phyloP scores from a whole-genome alignment of 2,329 filamentous ascomycete species.

The Boeremia lycopersici region DNA sequence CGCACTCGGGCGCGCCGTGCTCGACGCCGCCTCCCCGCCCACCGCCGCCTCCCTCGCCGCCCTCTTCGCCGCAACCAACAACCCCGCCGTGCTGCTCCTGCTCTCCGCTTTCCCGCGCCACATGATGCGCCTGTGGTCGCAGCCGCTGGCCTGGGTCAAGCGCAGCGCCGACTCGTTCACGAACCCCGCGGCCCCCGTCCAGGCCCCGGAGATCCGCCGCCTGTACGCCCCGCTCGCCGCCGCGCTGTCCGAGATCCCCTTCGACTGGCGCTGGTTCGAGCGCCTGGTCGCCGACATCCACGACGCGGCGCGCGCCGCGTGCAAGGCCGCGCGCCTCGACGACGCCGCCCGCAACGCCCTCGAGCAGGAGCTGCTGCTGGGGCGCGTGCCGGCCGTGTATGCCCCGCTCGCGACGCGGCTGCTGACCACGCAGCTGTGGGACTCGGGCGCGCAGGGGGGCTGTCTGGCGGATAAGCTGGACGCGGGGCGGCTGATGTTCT shows the following conservation, averaged over 20 bases:
- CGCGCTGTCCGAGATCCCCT: conserved; percentile 47
- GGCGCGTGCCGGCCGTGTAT: conserved; percentile 58
- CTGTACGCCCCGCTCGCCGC: conserved; percentile 48
- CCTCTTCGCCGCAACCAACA: conserved; percentile 42
- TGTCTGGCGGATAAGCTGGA: conserved; percentile 67
- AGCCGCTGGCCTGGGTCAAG: conserved; percentile 41
- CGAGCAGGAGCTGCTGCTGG: conserved; percentile 61
- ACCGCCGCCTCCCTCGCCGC: conserved; percentile 34
- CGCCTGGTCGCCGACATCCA: conserved; percentile 64
- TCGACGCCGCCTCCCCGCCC: conserved; percentile 27
- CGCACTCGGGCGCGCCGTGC: conserved; percentile 30
- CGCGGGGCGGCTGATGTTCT: conserved; percentile 72
- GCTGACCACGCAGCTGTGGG: conserved; percentile 48
- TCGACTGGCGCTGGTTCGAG: conserved; percentile 55
- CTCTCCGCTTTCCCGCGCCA: conserved; percentile 44
- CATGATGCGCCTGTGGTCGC: conserved; percentile 46
- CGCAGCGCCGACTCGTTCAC: conserved; percentile 34
- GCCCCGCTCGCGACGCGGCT: conserved; percentile 56
- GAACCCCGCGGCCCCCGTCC: conserved; percentile 47
- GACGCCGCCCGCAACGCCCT: conserved; percentile 54
- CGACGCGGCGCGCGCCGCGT: conserved; percentile 66
- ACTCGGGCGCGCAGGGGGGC: conserved; percentile 40
- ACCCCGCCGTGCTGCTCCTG: conserved; percentile 40
- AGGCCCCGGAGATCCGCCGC: conserved; percentile 53
- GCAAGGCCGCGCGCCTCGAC: conserved; percentile 53